A percentile compares a stretch with the other conserved stretches of the same genome.
Evolutionary conservation across 2,329 filamentous ascomycete genomes (phyloP).

Genomic region (Cladosporium cucumerinum): DNA sequence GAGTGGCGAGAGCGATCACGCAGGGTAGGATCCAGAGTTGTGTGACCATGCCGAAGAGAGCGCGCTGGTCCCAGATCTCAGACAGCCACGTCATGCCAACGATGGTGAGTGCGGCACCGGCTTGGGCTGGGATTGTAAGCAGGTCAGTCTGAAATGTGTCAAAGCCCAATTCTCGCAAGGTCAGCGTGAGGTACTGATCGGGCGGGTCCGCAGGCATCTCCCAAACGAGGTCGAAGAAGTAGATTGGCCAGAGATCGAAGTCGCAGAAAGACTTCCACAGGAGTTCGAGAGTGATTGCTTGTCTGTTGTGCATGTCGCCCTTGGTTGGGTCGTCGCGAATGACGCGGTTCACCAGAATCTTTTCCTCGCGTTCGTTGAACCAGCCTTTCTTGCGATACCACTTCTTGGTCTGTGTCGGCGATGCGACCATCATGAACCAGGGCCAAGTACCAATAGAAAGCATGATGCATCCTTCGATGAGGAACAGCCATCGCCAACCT

Average conservation of each 20-base stretch:
- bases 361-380: conserved; percentile 66
- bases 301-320: conserved; percentile 60
- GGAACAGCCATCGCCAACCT: conserved; percentile 30
- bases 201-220: conserved; percentile 35
- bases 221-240: conserved; percentile 20
- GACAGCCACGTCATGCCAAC: conserved; percentile 50
- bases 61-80: conserved; percentile 49
- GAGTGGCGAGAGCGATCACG: conserved; percentile 36
- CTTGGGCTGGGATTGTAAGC: conserved; percentile 38
- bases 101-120: conserved; percentile 40
- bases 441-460: conserved; percentile 28
- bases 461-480: conserved; percentile 37
- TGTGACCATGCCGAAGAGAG: conserved; percentile 45
- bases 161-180: conserved; percentile 37
- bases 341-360: conserved; percentile 61
- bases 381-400: conserved; percentile 61
- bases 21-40: conserved; percentile 43
- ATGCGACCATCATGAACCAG: conserved; percentile 40
- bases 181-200: conserved; percentile 54
- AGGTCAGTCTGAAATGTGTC: conserved; percentile 43
- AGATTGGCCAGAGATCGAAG: conserved; percentile 54
- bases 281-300: conserved; percentile 49
- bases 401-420: conserved; percentile 60
- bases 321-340: conserved; percentile 56
- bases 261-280: conserved; percentile 51